phyloP scores from a whole-genome alignment of 1,284 basidiomycete genomes.

The Calocybe gambosa region DNA sequence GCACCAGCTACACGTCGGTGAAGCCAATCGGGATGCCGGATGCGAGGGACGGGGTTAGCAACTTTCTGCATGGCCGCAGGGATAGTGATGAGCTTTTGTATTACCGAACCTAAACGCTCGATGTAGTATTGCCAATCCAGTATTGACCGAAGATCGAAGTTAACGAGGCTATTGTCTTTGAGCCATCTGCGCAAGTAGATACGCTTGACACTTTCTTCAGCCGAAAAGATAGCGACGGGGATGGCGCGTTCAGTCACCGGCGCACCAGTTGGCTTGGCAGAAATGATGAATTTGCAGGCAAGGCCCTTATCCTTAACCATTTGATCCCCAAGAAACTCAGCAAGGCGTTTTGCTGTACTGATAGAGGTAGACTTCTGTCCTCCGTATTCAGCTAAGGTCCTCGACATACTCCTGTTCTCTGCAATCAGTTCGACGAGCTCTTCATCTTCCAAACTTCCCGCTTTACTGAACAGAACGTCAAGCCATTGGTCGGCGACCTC shows the following conservation, averaged over 20 bases:
- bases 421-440: conserved; percentile 98
- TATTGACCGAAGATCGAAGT: conserved; percentile 92
- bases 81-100: conserved; percentile 99
- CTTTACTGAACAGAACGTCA: conserved; percentile 89
- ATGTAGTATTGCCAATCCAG: conserved; percentile 99
- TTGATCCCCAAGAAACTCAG: conserved; percentile 95
- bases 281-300: conserved; percentile 99
- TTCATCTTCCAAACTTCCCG: conserved; percentile 79
- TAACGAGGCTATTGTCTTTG: conserved; percentile 84
- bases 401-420: conserved; percentile 98
- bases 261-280: conserved; percentile 87
- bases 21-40: conserved; percentile 97
- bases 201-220: conserved; percentile 86
- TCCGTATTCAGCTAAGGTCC: conserved; percentile 93
- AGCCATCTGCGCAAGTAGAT: conserved; percentile 95
- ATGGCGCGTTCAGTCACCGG: conserved; percentile 97
- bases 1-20: conserved; percentile 84
- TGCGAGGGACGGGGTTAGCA: conserved; percentile 91
- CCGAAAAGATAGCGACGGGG: conserved; percentile 98
- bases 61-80: conserved; percentile 99
- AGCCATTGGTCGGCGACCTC: conserved; percentile 96
- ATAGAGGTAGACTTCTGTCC: conserved; percentile 98
- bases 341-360: conserved; percentile 90
- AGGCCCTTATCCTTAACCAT: conserved; percentile 99
- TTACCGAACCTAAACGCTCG: conserved; percentile 94